Evolutionary conservation across 2,329 filamentous ascomycete species (phyloP).

Genomic region (Hymenoscyphus linearis): DNA sequence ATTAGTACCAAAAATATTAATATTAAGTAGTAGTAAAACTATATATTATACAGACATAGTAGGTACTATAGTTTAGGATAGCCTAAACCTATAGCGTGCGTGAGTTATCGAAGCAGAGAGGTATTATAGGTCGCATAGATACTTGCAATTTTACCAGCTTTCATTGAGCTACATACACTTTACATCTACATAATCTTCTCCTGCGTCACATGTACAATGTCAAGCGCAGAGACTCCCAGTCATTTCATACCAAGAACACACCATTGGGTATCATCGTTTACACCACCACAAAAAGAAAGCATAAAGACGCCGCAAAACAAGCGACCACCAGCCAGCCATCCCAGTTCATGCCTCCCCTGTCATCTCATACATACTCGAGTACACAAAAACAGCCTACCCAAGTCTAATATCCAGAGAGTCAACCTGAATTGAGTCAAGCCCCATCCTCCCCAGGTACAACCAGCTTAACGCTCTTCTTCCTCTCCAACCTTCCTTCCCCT

Average conservation of each 20-base stretch:
- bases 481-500: constrained; percentile 42
- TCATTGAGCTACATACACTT: no score
- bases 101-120: no score
- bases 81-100: no score
- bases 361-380: background rate
- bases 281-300: background rate
- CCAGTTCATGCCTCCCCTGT: background rate
- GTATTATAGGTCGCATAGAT: no score
- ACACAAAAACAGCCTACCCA: background rate
- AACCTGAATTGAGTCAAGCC: background rate
- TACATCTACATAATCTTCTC: no score
- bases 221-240: background rate
- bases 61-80: no score
- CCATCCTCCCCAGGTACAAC: constrained; percentile 32
- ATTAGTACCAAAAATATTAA: no score
- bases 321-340: background rate
- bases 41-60: no score
- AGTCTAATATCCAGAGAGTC: background rate
- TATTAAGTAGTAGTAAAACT: no score
- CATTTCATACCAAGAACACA: background rate
- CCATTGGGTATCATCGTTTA: background rate
- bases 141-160: no score
- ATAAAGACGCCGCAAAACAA: background rate
- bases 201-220: no score
- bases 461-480: constrained; percentile 62